phyloP scores from a whole-genome alignment of 2,329 filamentous ascomycete genomes.

The Alternaria hordeiaustralica region DNA sequence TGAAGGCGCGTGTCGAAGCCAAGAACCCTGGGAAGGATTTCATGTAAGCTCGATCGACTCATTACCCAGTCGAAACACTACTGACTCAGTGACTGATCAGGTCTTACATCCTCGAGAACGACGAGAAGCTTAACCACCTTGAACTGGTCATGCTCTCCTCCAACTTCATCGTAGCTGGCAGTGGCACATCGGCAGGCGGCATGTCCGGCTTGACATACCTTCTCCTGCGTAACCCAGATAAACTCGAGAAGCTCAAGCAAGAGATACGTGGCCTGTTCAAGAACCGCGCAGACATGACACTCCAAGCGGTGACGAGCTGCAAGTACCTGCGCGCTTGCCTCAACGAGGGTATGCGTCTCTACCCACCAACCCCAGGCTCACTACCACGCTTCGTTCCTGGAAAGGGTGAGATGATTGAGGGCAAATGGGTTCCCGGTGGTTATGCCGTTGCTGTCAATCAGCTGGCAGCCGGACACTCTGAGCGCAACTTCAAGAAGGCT shows the following conservation, averaged over 20 bases:
- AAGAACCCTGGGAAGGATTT: slow-evolving; percentile 10
- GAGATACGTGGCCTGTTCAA: slow-evolving; percentile 17
- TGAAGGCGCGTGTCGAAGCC: slow-evolving; percentile 6
- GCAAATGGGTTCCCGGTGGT: slow-evolving; percentile 22
- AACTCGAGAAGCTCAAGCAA: slow-evolving; percentile 13
- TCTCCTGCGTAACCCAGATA: slow-evolving; percentile 14
- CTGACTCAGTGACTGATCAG: not conserved
- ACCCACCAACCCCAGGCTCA: slow-evolving; percentile 19
- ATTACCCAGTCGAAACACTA: not conserved
- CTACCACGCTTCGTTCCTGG: slow-evolving; percentile 22
- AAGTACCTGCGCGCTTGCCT: slow-evolving; percentile 24
- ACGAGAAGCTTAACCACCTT: slow-evolving; percentile 13
- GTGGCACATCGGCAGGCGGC: slow-evolving; percentile 32
- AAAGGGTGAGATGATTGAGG: slow-evolving; percentile 22
- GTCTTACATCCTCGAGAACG: slow-evolving; percentile 10
- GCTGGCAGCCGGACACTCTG: slow-evolving; percentile 18
- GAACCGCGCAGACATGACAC: slow-evolving; percentile 16
- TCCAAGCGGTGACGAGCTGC: slow-evolving; percentile 1
- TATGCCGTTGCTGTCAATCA: slow-evolving; percentile 26
- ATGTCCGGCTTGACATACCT: slow-evolving; percentile 12
- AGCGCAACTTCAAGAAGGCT: slow-evolving; percentile 25
- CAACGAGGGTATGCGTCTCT: slow-evolving; percentile 23
- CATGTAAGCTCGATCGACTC: not conserved
- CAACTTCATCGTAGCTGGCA: slow-evolving; percentile 31
- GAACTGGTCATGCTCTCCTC: slow-evolving; percentile 13